These are phyloP conservation scores for Tetracladium maxilliforme DNA, from an alignment of 2,329 filamentous ascomycete genomes.

Conservation along the genomic window DNA sequence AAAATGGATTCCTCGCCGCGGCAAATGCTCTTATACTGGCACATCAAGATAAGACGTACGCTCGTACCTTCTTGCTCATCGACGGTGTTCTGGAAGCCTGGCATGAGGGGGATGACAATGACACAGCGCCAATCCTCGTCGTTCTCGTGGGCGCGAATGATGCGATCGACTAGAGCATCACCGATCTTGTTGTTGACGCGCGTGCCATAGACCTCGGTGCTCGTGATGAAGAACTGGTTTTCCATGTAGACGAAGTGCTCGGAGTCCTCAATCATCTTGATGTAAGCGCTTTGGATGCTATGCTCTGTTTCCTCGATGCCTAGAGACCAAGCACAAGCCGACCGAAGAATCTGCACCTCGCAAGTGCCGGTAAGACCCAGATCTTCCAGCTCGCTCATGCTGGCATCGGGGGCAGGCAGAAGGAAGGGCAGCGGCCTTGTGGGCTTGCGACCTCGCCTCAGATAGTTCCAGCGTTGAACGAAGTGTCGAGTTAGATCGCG, in stretches of 20 bases:
- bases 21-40: constrained; percentile 91
- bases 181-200: constrained; percentile 89
- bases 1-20: constrained; percentile 88
- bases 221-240: constrained; percentile 97
- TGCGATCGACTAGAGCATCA: constrained; percentile 84
- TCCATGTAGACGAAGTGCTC: constrained; percentile 98
- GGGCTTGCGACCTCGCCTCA: constrained; percentile 81
- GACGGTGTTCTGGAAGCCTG: constrained; percentile 96
- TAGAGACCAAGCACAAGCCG: constrained; percentile 80
- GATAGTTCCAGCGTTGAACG: constrained; percentile 95
- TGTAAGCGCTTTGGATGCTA: constrained; percentile 91
- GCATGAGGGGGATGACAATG: constrained; percentile 87
- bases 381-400: constrained; percentile 68
- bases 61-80: constrained; percentile 89
- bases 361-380: constrained; percentile 87
- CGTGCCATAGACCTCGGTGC: constrained; percentile 73
- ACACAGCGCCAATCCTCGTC: constrained; percentile 82
- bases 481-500: constrained; percentile 91
- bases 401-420: constrained; percentile 85
- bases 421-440: constrained; percentile 88
- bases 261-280: constrained; percentile 86
- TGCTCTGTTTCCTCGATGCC: constrained; percentile 79
- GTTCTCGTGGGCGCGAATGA: constrained; percentile 69
- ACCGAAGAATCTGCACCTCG: constrained; percentile 89
- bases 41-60: constrained; percentile 90